A percentile compares a stretch with the other conserved stretches of the same genome.
These are phyloP conservation scores for Auriculariales sp. DNA, from an alignment of 768 basidiomycete genomes.

Conservation along the genomic window DNA sequence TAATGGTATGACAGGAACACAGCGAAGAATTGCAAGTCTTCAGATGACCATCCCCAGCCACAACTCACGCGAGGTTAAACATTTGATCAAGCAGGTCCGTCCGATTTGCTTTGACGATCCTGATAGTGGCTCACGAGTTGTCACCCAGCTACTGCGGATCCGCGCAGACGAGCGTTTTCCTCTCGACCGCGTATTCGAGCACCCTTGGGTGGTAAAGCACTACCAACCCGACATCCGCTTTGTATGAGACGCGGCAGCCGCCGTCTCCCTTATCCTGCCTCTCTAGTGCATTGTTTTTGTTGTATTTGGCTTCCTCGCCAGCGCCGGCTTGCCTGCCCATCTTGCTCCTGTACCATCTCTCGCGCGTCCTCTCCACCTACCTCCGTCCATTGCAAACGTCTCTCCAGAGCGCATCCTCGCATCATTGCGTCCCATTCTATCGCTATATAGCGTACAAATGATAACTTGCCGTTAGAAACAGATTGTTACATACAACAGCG, in stretches of 20 bases:
- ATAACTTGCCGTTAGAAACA: no score
- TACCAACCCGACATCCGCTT: background rate
- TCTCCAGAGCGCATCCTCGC: no score
- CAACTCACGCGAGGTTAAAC: conserved; percentile 26
- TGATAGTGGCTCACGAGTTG: conserved; percentile 7
- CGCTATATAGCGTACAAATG: no score
- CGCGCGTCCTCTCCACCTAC: background rate
- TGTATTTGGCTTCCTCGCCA: background rate
- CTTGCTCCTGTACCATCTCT: background rate
- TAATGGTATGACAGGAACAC: conserved; percentile 18
- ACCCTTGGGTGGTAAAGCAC: conserved; percentile 25
- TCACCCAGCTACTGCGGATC: conserved; percentile 19
- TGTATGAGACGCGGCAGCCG: background rate
- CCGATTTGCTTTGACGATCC: background rate
- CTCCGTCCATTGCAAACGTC: no score
- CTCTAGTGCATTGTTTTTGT: background rate
- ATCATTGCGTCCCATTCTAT: no score
- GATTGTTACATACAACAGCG: no score
- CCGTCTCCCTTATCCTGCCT: background rate
- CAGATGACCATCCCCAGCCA: conserved; percentile 22
- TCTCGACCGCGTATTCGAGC: conserved; percentile 21
- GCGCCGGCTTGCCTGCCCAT: background rate
- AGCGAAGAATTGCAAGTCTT: conserved; percentile 21
- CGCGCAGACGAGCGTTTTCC: conserved; percentile 26
- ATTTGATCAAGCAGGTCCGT: conserved; percentile 22